Percentiles rank a stretch among this genome's conserved stretches.
phyloP scores from a whole-genome alignment of 441 rosid species.

The Pelargonium exstipulatum region DNA sequence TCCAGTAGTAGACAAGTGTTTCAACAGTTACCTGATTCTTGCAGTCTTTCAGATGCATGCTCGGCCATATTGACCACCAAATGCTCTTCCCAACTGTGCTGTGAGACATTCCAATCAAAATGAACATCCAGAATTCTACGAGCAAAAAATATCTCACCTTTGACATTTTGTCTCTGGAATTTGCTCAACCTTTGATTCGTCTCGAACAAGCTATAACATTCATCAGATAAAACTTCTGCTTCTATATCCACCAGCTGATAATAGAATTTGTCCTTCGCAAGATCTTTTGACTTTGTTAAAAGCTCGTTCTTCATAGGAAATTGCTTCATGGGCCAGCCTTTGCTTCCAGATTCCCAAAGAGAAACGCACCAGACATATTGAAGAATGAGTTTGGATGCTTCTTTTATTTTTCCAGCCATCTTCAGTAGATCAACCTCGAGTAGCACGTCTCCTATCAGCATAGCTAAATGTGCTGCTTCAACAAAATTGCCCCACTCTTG shows the following conservation, averaged over 20 bases:
- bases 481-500: conserved; percentile 5
- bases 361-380: conserved; percentile 1
- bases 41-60: neutral
- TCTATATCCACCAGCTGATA: conserved; percentile 3
- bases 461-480: conserved; percentile 10
- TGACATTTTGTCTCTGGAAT: conserved; percentile 11
- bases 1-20: conserved; percentile 11
- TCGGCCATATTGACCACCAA: neutral
- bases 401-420: conserved; percentile 2
- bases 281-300: neutral
- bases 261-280: neutral
- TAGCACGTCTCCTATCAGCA: conserved; percentile 15
- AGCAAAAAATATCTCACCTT: conserved; percentile 13
- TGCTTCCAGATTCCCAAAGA: conserved; percentile 12
- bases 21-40: neutral
- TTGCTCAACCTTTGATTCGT: conserved; percentile 1
- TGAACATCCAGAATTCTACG: conserved; percentile 13
- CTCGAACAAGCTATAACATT: neutral
- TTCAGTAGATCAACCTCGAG: conserved; percentile 15
- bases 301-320: neutral
- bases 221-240: neutral
- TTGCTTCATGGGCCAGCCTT: conserved; percentile 19
- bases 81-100: conserved; percentile 13
- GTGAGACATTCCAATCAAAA: neutral
- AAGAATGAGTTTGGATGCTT: conserved; percentile 1